Conservation (phyloP, 306 rosid genomes). For the Clitoria ternatea region DNA sequence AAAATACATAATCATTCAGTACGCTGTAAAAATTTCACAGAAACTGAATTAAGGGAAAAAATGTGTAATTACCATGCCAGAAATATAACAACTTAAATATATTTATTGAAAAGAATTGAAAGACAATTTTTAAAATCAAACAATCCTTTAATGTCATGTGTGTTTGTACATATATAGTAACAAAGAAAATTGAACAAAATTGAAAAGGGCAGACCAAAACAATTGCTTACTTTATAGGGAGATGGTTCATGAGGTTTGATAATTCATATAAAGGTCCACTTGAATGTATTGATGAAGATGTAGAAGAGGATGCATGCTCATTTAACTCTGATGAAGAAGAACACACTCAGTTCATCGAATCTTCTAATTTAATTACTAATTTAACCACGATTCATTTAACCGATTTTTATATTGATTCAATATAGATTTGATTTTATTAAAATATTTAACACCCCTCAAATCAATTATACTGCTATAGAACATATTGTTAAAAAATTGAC, state of each 20-base stretch:
- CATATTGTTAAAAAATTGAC: too few species aligned
- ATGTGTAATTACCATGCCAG: neutral
- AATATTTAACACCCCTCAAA: too few species aligned
- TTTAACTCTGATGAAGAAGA: slow-evolving; percentile 55
- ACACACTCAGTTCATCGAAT: slow-evolving; percentile 40
- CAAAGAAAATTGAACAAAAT: neutral
- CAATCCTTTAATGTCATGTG: too few species aligned
- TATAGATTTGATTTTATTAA: too few species aligned
- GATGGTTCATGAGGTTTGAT: slow-evolving; percentile 73
- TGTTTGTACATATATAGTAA: neutral
- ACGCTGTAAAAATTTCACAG: neutral
- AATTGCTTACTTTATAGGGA: slow-evolving; percentile 70
- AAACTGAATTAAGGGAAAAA: neutral
- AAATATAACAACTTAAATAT: neutral
- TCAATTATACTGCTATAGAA: too few species aligned
- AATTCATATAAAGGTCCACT: slow-evolving; percentile 70
- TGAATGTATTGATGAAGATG: slow-evolving; percentile 37
- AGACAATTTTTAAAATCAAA: too few species aligned
- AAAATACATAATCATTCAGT: slow-evolving; percentile 15
- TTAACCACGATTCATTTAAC: too few species aligned
- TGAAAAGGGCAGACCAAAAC: neutral
- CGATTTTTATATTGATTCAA: too few species aligned
- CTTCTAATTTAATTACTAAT: too few species aligned
- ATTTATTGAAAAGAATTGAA: neutral
- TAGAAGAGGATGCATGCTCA: slow-evolving; percentile 58